Percentiles rank a stretch among this genome's conserved stretches.
These are phyloP conservation scores for Neoboletus subvelutipes DNA, from an alignment of 768 basidiomycete genomes.

Conservation along the genomic window DNA sequence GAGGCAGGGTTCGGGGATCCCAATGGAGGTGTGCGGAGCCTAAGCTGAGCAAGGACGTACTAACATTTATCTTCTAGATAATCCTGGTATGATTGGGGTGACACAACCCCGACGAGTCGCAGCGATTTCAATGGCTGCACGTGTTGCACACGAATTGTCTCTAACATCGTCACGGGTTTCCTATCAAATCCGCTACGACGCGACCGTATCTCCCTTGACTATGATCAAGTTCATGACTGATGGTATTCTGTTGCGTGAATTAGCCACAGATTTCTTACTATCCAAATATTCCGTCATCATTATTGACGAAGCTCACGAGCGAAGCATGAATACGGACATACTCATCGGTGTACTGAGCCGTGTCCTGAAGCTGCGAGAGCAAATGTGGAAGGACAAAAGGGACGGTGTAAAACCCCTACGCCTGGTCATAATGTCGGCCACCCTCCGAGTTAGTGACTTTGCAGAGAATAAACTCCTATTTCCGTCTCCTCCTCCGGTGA, in stretches of 20 bases:
- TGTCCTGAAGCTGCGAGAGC: slow-evolving; percentile 84
- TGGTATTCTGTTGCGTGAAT: slow-evolving; percentile 90
- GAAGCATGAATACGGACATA: slow-evolving; percentile 98
- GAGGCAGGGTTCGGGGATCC: slow-evolving; percentile 92
- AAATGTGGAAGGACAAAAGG: slow-evolving; percentile 80
- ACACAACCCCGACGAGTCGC: slow-evolving; percentile 98
- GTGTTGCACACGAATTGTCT: slow-evolving; percentile 92
- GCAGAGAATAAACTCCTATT: slow-evolving; percentile 84
- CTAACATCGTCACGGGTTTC: slow-evolving; percentile 80
- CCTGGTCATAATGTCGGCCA: slow-evolving; percentile 98
- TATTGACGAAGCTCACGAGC: slow-evolving; percentile 97
- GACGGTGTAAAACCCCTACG: slow-evolving; percentile 82
- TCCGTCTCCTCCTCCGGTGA: slow-evolving; percentile 80
- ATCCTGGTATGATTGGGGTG: slow-evolving; percentile 96
- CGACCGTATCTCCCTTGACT: slow-evolving; percentile 85
- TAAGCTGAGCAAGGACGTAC: neutral
- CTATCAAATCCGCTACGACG: slow-evolving; percentile 97
- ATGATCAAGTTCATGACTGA: slow-evolving; percentile 99
- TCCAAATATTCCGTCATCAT: slow-evolving; percentile 91
- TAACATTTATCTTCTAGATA: slow-evolving; percentile 53
- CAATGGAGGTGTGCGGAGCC: slow-evolving; percentile 61
- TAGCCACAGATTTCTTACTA: slow-evolving; percentile 92
- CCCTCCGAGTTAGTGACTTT: slow-evolving; percentile 91
- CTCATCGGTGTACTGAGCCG: slow-evolving; percentile 95
- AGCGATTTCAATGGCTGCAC: slow-evolving; percentile 92